These are phyloP conservation scores for Saccharomycopsis capsularis DNA, from an alignment of 805 yeast species.

Conservation along the genomic window DNA sequence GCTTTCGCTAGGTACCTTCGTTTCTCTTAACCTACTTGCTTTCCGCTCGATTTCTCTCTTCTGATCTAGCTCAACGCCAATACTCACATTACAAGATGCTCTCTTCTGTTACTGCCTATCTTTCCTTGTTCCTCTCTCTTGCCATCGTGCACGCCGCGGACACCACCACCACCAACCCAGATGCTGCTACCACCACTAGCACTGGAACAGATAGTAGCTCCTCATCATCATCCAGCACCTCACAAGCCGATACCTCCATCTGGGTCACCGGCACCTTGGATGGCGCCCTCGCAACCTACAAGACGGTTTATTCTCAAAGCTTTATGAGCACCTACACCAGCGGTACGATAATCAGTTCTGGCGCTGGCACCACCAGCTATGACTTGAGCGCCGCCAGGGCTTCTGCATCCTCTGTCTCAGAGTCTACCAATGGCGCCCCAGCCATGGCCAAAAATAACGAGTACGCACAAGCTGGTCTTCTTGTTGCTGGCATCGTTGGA, in stretches of 20 bases:
- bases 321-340: slow-evolving; percentile 40
- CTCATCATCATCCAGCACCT: slow-evolving; percentile 5
- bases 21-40: no score
- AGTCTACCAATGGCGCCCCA: neutral
- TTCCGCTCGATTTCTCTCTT: no score
- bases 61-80: no score
- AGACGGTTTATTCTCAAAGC: slow-evolving; percentile 44
- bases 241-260: slow-evolving; percentile 24
- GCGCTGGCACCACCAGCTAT: slow-evolving; percentile 6
- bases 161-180: slow-evolving; percentile 19
- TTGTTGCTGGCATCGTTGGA: no score
- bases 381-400: neutral
- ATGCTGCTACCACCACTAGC: slow-evolving; percentile 15
- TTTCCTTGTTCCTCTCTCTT: neutral
- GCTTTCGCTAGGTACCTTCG: no score
- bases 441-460: no score
- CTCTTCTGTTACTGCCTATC: neutral
- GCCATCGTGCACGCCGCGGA: slow-evolving; percentile 8
- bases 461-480: no score
- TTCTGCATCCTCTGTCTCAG: slow-evolving; percentile 7
- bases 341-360: slow-evolving; percentile 28
- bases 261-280: slow-evolving; percentile 45
- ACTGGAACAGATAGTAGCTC: no score
- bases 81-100: neutral
- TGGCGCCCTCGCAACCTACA: slow-evolving; percentile 33